phyloP scores from a whole-genome alignment of 768 basidiomycete species.

The Auricularia sp. region DNA sequence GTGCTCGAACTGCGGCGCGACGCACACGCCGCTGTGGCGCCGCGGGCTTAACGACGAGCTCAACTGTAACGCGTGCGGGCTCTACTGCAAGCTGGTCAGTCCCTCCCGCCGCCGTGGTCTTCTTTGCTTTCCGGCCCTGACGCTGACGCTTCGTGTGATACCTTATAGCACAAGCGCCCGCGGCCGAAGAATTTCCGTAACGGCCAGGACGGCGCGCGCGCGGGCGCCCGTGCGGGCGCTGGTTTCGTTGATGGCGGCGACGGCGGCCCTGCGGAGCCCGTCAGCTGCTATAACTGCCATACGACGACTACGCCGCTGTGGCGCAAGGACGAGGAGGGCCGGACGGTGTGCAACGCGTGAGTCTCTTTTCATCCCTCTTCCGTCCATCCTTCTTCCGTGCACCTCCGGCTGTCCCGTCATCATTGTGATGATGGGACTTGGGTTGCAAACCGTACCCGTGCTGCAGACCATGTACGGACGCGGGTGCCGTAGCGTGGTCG shows the following conservation, averaged over 20 bases:
- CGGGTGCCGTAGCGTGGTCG: no score
- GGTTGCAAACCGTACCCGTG: no score
- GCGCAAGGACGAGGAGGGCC: slow-evolving; percentile 86
- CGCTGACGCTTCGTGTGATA: background rate
- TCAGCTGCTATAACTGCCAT: slow-evolving; percentile 85
- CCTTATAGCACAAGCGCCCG: slow-evolving; percentile 67
- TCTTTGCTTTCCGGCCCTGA: background rate
- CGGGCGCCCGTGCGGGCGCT: background rate
- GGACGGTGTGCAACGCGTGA: slow-evolving; percentile 85
- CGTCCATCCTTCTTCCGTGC: background rate
- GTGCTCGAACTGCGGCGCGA: slow-evolving; percentile 82
- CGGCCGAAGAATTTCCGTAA: slow-evolving; percentile 83
- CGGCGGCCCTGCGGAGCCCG: slow-evolving; percentile 24
- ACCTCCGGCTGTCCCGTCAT: background rate
- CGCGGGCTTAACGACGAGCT: slow-evolving; percentile 80
- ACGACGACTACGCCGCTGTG: slow-evolving; percentile 83
- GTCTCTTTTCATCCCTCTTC: slow-evolving; percentile 18
- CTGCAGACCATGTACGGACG: no score
- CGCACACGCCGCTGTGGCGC: slow-evolving; percentile 81
- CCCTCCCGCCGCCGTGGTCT: slow-evolving; percentile 1
- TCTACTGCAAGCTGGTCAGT: slow-evolving; percentile 78
- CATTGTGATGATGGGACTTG: no score
- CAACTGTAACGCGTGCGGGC: slow-evolving; percentile 82
- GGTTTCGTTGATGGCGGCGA: background rate
- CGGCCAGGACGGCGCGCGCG: slow-evolving; percentile 37